A percentile compares a stretch with the other conserved stretches of the same genome.
Evolutionary conservation across 116 monocot genomes (phyloP).

Genomic region (Thalassia testudinum): DNA sequence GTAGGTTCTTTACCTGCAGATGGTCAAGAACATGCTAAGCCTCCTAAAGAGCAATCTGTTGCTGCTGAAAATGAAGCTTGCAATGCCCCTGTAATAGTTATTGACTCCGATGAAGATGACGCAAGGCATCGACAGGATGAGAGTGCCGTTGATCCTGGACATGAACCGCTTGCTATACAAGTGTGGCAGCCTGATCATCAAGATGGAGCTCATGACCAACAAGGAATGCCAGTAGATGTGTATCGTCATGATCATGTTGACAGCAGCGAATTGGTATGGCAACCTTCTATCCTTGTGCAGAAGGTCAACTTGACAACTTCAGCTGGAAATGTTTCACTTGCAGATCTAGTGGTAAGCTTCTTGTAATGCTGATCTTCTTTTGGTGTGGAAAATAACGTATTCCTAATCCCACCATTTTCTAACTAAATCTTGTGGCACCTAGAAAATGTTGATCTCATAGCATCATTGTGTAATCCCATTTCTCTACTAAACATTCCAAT

Average conservation of each 20-base stretch:
- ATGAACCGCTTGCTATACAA: no score
- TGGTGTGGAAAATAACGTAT: no score
- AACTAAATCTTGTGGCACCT: no score
- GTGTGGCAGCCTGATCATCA: no score
- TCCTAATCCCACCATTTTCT: background rate
- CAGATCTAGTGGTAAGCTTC: constrained; percentile 27
- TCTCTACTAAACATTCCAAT: no score
- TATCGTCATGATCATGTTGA: no score
- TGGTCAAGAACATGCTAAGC: no score
- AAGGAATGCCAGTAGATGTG: no score
- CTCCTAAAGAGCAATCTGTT: no score
- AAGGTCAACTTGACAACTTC: constrained; percentile 26
- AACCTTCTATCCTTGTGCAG: constrained; percentile 28
- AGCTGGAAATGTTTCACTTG: constrained; percentile 8
- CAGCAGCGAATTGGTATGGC: constrained; percentile 2
- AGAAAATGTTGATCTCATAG: background rate
- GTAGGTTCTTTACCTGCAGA: no score
- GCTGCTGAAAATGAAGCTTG: no score
- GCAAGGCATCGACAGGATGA: background rate
- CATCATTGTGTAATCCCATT: background rate
- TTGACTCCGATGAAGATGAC: constrained; percentile 60
- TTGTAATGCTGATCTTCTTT: background rate
- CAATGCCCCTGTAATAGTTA: constrained; percentile 15
- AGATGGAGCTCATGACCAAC: no score
- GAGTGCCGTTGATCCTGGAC: background rate